Percentiles rank a stretch among this genome's conserved stretches.
phyloP scores from a whole-genome alignment of 345 rosid genomes.

The Angophora floribunda region DNA sequence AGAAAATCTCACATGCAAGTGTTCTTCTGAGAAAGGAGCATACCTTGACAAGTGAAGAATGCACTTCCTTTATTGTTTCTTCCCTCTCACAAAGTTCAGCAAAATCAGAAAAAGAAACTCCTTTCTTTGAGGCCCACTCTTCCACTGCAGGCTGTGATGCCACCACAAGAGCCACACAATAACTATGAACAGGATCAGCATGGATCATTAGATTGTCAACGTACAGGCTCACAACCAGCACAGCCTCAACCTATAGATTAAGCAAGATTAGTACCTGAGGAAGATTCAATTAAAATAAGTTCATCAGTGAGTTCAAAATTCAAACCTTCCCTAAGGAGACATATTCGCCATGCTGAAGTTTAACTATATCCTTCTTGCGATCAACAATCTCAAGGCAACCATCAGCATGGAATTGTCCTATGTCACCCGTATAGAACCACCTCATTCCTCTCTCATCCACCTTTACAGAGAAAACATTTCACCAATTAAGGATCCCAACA shows the following conservation, averaged over 20 bases:
- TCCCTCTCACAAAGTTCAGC: conserved; percentile 54
- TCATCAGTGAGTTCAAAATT: not conserved
- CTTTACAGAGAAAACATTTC: conserved; percentile 18
- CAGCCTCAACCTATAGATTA: conserved; percentile 73
- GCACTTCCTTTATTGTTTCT: conserved; percentile 63
- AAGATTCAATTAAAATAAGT: not conserved
- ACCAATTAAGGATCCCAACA: not conserved
- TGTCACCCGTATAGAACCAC: conserved; percentile 98
- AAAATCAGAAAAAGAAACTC: conserved; percentile 34
- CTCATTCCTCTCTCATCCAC: conserved; percentile 90
- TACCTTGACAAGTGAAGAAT: conserved; percentile 78
- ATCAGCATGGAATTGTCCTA: conserved; percentile 85
- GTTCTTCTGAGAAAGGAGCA: not conserved
- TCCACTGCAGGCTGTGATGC: conserved; percentile 54
- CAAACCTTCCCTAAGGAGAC: conserved; percentile 94
- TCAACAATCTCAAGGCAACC: conserved; percentile 98
- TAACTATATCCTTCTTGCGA: conserved; percentile 93
- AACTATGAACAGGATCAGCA: conserved; percentile 88
- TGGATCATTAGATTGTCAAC: conserved; percentile 87
- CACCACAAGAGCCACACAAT: conserved; percentile 88
- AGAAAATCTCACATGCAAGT: not conserved
- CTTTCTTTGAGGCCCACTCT: conserved; percentile 79
- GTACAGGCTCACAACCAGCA: conserved; percentile 57
- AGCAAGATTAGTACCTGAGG: not conserved
- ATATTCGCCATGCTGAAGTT: conserved; percentile 98